phyloP scores from a whole-genome alignment of 306 rosid species.

The Cicer judaicum region DNA sequence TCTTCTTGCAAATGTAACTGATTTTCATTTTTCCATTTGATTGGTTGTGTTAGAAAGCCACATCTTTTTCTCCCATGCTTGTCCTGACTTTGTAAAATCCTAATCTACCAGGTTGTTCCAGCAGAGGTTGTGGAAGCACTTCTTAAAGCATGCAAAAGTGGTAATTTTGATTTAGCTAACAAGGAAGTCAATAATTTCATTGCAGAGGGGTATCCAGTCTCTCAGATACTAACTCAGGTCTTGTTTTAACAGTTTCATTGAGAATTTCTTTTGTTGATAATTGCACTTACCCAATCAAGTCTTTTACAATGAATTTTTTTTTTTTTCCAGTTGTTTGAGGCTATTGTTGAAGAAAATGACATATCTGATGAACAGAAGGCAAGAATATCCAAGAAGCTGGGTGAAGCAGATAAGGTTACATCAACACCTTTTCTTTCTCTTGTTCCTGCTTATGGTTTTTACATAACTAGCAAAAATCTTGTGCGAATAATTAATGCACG shows the following conservation, averaged over 20 bases:
- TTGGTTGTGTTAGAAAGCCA: constrained; percentile 2
- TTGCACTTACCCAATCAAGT: constrained; percentile 20
- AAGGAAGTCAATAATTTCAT: constrained; percentile 83
- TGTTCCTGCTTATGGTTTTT: constrained; percentile 6
- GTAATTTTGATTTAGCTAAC: constrained; percentile 88
- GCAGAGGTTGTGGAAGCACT: constrained; percentile 60
- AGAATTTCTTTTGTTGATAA: constrained; percentile 10
- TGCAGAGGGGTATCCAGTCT: constrained; percentile 95
- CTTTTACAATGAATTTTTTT: neutral
- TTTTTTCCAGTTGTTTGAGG: constrained; percentile 68
- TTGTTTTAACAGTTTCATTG: constrained; percentile 28
- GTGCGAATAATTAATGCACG: neutral
- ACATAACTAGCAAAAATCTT: neutral
- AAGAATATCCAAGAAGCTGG: constrained; percentile 82
- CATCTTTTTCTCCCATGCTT: constrained; percentile 3
- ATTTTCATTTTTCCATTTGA: constrained; percentile 18
- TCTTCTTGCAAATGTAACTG: neutral
- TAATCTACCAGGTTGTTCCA: constrained; percentile 67
- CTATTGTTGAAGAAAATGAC: constrained; percentile 71
- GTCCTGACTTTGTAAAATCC: constrained; percentile 41
- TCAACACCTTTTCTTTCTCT: neutral
- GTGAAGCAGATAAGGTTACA: constrained; percentile 84
- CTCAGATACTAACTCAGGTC: constrained; percentile 87
- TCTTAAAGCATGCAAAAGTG: constrained; percentile 75
- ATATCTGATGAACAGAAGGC: constrained; percentile 91